phyloP scores from a whole-genome alignment of 1,284 basidiomycete species.

The Microbotryomycetes sp. region DNA sequence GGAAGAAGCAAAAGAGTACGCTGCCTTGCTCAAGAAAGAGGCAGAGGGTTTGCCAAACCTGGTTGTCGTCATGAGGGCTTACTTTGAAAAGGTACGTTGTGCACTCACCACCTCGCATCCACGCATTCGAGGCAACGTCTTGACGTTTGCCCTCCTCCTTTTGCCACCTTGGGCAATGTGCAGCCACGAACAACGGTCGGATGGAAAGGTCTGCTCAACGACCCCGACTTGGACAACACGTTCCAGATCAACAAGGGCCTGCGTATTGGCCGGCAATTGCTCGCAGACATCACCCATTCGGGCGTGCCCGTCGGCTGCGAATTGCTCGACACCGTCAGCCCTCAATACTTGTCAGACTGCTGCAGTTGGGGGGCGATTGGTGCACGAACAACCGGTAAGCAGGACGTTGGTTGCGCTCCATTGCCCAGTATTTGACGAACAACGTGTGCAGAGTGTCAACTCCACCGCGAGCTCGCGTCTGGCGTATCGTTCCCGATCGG shows the following conservation, averaged over 20 bases:
- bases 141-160: conserved; percentile 39
- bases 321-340: conserved; percentile 59
- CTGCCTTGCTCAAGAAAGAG: conserved; percentile 59
- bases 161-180: too few species aligned
- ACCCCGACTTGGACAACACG: conserved; percentile 60
- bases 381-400: conserved; percentile 72
- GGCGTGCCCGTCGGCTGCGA: conserved; percentile 93
- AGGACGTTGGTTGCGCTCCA: not conserved
- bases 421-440: not conserved
- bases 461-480: conserved; percentile 86
- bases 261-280: conserved; percentile 73
- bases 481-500: conserved; percentile 76
- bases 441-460: conserved; percentile 56
- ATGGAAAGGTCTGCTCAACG: conserved; percentile 59
- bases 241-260: conserved; percentile 98
- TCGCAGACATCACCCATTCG: conserved; percentile 78
- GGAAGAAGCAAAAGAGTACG: conserved; percentile 85
- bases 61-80: conserved; percentile 89
- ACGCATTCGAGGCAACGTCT: not conserved
- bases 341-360: conserved; percentile 54
- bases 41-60: conserved; percentile 62
- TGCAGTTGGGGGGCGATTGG: conserved; percentile 97
- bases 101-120: not conserved
- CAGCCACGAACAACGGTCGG: conserved; percentile 70
- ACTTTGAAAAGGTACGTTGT: conserved; percentile 55